phyloP scores from a whole-genome alignment of 2,329 filamentous ascomycete species.

The Sarocladiaceae sp. region DNA sequence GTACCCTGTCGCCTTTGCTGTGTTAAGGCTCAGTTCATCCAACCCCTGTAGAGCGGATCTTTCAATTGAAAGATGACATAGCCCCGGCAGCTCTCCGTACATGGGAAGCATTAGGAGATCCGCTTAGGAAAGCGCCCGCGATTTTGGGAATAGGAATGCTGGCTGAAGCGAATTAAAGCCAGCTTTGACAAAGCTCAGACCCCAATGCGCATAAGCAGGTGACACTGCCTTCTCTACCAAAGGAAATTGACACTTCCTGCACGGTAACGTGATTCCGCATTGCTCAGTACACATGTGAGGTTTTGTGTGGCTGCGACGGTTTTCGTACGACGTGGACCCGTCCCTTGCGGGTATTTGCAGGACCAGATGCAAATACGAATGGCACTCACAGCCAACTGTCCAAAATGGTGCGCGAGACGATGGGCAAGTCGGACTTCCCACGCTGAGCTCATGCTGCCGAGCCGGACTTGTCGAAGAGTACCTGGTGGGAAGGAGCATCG shows the following conservation, averaged over 20 bases:
- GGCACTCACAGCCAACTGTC: neutral
- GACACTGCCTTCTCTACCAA: neutral
- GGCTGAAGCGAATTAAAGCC: no score
- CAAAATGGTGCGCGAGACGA: no score
- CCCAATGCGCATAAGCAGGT: neutral
- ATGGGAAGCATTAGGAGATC: no score
- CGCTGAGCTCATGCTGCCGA: no score
- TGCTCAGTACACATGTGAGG: neutral
- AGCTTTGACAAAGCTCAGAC: no score
- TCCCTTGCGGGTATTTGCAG: neutral
- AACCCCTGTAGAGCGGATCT: neutral
- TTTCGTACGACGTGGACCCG: neutral
- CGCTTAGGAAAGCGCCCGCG: no score
- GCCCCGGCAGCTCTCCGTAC: no score
- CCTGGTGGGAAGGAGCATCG: no score
- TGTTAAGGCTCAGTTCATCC: no score
- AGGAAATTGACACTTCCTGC: neutral
- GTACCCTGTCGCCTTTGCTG: neutral
- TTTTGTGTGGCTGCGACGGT: neutral
- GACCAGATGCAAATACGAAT: neutral
- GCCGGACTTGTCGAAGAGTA: no score
- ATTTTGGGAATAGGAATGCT: no score
- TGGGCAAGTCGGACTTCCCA: no score
- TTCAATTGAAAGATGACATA: neutral
- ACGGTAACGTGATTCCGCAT: constrained; percentile 1